Evolutionary conservation across 305 asterid genomes (phyloP).

Genomic region (Fraxinus velutina): DNA sequence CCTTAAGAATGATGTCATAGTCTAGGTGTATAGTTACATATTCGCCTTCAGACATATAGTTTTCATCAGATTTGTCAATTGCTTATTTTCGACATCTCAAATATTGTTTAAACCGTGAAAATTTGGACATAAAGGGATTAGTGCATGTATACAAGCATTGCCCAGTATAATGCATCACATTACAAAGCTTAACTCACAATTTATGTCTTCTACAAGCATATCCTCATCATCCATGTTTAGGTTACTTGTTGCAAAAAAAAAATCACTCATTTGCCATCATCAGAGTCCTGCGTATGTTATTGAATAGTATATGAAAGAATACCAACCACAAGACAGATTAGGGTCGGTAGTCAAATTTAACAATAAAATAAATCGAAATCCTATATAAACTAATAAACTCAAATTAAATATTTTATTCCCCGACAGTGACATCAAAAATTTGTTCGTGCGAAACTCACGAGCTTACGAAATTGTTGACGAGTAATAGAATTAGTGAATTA

Average conservation of each 20-base stretch:
- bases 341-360: neutral
- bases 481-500: neutral
- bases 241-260: neutral
- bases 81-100: neutral
- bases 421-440: neutral
- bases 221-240: neutral
- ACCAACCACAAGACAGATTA: neutral
- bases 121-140: neutral
- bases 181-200: neutral
- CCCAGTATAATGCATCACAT: neutral
- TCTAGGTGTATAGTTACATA: neutral
- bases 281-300: neutral
- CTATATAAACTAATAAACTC: neutral
- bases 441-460: neutral
- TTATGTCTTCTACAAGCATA: neutral
- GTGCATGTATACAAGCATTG: neutral
- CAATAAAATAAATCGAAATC: neutral
- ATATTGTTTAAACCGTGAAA: too few relatives aligned
- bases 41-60: neutral
- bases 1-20: neutral
- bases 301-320: neutral
- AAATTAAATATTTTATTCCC: neutral
- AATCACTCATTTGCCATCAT: neutral
- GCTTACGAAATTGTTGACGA: neutral
- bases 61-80: neutral